Percentiles rank a stretch among this genome's conserved stretches.
Evolutionary conservation across 441 rosid species (phyloP).

Genomic region (Mallotus japonicus): DNA sequence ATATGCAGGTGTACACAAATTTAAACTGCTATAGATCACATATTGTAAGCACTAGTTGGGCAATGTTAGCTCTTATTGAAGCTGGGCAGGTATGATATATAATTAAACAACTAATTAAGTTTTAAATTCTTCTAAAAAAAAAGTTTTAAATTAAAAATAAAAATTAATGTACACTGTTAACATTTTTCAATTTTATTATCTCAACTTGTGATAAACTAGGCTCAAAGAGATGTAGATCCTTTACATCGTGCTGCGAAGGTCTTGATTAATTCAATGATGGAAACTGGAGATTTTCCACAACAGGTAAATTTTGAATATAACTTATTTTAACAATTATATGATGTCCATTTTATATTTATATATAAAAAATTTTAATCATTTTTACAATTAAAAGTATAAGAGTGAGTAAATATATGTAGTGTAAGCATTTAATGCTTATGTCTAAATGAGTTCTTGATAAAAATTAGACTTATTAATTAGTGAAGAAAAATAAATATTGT

Average conservation of each 20-base stretch:
- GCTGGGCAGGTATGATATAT: slow-evolving; percentile 44
- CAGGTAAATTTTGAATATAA: slow-evolving; percentile 34
- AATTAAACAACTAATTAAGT: not conserved
- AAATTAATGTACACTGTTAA: too few relatives aligned
- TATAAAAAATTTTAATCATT: too few relatives aligned
- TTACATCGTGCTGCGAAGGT: slow-evolving; percentile 53
- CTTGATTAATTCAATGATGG: slow-evolving; percentile 46
- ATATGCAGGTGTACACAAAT: slow-evolving; percentile 43
- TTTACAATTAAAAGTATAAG: too few relatives aligned
- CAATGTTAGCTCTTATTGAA: slow-evolving; percentile 37
- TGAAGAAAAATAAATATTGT: too few relatives aligned
- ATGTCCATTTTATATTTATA: too few relatives aligned
- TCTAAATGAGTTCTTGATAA: too few relatives aligned
- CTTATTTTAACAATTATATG: too few relatives aligned
- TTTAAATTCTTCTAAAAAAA: too few relatives aligned
- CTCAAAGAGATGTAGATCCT: slow-evolving; percentile 44
- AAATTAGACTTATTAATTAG: too few relatives aligned
- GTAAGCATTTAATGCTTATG: too few relatives aligned
- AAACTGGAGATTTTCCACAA: slow-evolving; percentile 72
- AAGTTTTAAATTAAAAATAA: too few relatives aligned
- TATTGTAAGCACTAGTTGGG: slow-evolving; percentile 37
- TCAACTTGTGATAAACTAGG: slow-evolving; percentile 24
- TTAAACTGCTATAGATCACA: slow-evolving; percentile 23
- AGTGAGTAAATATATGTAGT: too few relatives aligned
- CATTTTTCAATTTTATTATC: not conserved